Base-by-base conservation (phyloP, 2,329 filamentous ascomycete genomes). In the Pseudogymnoascus sp. region DNA sequence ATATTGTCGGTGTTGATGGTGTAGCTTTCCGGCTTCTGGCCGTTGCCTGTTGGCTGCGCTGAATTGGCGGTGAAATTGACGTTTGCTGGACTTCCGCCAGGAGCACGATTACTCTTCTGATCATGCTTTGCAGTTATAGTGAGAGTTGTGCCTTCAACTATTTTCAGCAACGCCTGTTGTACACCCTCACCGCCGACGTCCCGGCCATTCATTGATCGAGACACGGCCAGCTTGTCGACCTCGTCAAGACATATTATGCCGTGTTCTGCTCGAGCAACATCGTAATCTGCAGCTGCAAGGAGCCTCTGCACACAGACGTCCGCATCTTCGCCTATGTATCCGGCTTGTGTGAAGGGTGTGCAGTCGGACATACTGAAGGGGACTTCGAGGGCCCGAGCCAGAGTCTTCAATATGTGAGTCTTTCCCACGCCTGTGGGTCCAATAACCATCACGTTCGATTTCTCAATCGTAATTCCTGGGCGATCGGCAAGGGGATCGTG, bases 321-420 rank as follows among this genome's bases (percentile, higher is more conserved):
- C n/a, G 93, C 93, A 73, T 99, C 95, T 72, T 97, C 93, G 31
- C 95, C 95, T 68, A 99, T 97, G 71, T 99, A 99, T 25, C 95
- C 93, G 3, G 93, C 93, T 77, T 97, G 93, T 0, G 93, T 97
- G 67, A 97, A 92, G 5, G 93, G 90, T 60, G 95, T 97, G 75
- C 93, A 97, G 75, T 97, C 93, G 65, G 91, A 93, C 76, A 96
- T 96, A 66, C 90, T 92, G 72, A 97, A 96, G 0, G 95, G 95
- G 0, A 97, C 92, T 65, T 95, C 93, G n/a, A 99, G 84, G 61
- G 95, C 88, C 71, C 92, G 88, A 68, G 93, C 95, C 40, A 97
- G 79, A 0, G 93, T 97, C 84, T 87, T 84, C 56, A 92, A 84
- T 77, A 99, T 97, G 66, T 97, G 87, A 0, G 95, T 99, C 78